These are phyloP conservation scores for Aspergillus aculeatus DNA, from an alignment of 2,329 filamentous ascomycete genomes.

Conservation along the genomic window DNA sequence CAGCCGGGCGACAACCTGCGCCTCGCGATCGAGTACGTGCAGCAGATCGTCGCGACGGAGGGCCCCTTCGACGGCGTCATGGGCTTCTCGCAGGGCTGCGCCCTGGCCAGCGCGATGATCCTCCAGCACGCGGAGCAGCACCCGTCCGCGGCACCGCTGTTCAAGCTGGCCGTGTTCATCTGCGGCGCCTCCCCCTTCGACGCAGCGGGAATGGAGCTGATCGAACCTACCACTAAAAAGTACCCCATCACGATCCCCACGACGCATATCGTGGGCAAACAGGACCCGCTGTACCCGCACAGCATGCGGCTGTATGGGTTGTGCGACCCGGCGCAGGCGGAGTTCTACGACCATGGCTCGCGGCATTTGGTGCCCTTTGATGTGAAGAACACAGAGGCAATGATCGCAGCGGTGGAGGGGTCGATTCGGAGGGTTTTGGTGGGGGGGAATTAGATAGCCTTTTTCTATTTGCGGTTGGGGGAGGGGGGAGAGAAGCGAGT, in stretches of 20 bases:
- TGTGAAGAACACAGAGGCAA: slow-evolving; percentile 27
- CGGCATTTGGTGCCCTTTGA: slow-evolving; percentile 37
- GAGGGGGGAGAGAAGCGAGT: neutral
- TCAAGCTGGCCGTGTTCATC: slow-evolving; percentile 33
- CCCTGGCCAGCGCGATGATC: slow-evolving; percentile 28
- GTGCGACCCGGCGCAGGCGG: slow-evolving; percentile 33
- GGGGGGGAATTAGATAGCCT: neutral
- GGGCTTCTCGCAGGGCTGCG: slow-evolving; percentile 35
- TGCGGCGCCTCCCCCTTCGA: slow-evolving; percentile 30
- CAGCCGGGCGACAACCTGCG: slow-evolving; percentile 23
- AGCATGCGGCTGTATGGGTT: slow-evolving; percentile 32
- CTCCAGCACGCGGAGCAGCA: slow-evolving; percentile 23
- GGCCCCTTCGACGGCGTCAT: slow-evolving; percentile 35
- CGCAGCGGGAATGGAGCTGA: slow-evolving; percentile 19
- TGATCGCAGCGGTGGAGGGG: slow-evolving; percentile 28
- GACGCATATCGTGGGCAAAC: slow-evolving; percentile 39
- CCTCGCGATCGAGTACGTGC: slow-evolving; percentile 27
- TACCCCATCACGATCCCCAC: slow-evolving; percentile 36
- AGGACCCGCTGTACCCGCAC: slow-evolving; percentile 33
- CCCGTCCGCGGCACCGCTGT: slow-evolving; percentile 21
- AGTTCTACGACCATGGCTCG: slow-evolving; percentile 38
- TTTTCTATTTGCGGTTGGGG: neutral
- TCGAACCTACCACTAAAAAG: slow-evolving; percentile 13
- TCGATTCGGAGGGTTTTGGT: slow-evolving; percentile 23
- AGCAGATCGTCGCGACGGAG: slow-evolving; percentile 20